Percentiles rank a stretch among this genome's conserved stretches.
Evolutionary conservation across 352 stramenopile genomes (phyloP).

Genomic region (Labyrinthula sp.): DNA sequence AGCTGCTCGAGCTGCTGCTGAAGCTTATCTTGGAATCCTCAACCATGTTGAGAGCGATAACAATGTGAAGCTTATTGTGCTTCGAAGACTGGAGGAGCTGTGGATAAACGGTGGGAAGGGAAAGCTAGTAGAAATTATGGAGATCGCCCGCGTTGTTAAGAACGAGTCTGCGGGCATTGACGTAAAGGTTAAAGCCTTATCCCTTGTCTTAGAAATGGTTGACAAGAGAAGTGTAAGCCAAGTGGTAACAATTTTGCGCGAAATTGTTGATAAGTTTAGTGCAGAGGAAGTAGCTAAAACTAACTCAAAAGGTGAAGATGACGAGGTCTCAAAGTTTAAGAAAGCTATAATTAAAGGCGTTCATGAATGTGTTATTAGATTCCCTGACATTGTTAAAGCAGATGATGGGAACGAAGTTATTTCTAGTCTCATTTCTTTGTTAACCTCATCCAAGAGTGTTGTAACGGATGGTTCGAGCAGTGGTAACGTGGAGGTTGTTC

Average conservation of each 20-base stretch:
- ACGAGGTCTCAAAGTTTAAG: conserved; percentile 69
- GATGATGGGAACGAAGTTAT: no score
- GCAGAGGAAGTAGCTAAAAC: conserved; percentile 47
- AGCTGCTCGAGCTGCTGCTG: conserved; percentile 77
- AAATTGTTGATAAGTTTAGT: no score
- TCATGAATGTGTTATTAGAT: conserved; percentile 81
- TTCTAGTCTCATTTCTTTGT: no score
- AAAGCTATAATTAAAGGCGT: conserved; percentile 92
- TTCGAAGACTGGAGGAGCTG: conserved; percentile 86
- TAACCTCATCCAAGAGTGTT: no score
- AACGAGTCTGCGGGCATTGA: conserved; percentile 76
- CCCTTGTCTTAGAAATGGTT: conserved; percentile 91
- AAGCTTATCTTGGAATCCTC: conserved; percentile 88
- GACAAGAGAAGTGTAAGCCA: conserved; percentile 88
- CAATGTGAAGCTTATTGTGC: conserved; percentile 99
- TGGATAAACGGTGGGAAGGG: conserved; percentile 73
- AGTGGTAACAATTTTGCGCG: conserved; percentile 64
- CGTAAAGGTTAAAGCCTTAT: conserved; percentile 93
- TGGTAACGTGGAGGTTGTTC: conserved; percentile 86
- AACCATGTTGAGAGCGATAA: conserved; percentile 98
- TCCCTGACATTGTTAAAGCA: no score
- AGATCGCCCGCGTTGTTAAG: conserved; percentile 85
- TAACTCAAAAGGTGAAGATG: conserved; percentile 57
- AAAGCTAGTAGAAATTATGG: conserved; percentile 93
- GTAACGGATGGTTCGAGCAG: conserved; percentile 55